Evolutionary conservation across 148 eudicot species (phyloP).

Genomic region (Fagopyrum tataricum): DNA sequence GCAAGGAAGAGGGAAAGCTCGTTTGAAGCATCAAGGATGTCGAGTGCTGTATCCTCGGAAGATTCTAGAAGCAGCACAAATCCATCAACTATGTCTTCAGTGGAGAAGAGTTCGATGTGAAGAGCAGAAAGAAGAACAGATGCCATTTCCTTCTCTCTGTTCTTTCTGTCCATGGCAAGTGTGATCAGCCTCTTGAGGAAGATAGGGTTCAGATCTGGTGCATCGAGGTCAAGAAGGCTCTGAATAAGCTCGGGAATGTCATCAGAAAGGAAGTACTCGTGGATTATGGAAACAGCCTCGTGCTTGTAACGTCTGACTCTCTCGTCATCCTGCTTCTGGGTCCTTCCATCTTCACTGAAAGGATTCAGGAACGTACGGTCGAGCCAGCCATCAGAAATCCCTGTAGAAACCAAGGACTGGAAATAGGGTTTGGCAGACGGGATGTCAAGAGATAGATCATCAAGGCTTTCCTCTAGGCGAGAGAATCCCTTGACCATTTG

Average conservation of each 20-base stretch:
- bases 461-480: conserved; percentile 78
- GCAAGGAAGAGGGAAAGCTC: conserved; percentile 84
- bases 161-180: conserved; percentile 93
- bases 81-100: conserved; percentile 82
- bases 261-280: conserved; percentile 90
- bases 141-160: conserved; percentile 96
- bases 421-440: conserved; percentile 66
- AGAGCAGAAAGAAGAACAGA: conserved; percentile 87
- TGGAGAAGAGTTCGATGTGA: conserved; percentile 82
- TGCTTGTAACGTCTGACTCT: conserved; percentile 62
- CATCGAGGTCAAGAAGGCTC: conserved; percentile 71
- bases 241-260: conserved; percentile 90
- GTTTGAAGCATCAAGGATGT: conserved; percentile 79
- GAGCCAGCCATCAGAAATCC: conserved; percentile 89
- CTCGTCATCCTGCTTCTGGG: conserved; percentile 35
- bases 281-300: conserved; percentile 71
- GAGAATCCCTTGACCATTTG: conserved; percentile 86
- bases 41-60: conserved; percentile 89
- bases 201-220: conserved; percentile 64
- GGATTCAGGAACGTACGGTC: conserved; percentile 52
- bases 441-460: conserved; percentile 85
- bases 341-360: conserved; percentile 30
- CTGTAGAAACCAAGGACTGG: conserved; percentile 52
- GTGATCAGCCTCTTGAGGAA: conserved; percentile 79
- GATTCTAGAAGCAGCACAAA: conserved; percentile 83